Conservation (phyloP, 2,329 filamentous ascomycete genomes). For the Lasiodiplodia hormozganensis region DNA sequence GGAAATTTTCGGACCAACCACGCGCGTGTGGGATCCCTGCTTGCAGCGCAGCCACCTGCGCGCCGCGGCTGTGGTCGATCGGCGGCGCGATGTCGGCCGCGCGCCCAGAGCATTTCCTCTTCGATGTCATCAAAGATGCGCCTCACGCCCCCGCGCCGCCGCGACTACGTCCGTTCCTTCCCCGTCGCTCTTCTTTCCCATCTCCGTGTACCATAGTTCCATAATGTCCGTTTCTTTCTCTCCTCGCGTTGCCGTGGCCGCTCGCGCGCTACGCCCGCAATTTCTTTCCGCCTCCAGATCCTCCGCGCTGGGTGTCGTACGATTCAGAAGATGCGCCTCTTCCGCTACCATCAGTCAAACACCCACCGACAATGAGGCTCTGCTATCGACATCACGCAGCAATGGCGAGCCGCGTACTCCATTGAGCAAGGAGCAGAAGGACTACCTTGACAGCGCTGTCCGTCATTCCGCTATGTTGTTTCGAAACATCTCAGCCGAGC, state of each 20-base stretch:
- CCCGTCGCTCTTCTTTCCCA: neutral
- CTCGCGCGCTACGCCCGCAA: constrained; percentile 16
- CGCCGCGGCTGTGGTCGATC: constrained; percentile 17
- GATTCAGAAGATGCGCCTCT: constrained; percentile 18
- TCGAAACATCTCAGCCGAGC: constrained; percentile 4
- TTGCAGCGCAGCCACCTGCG: neutral
- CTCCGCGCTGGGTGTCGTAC: constrained; percentile 8
- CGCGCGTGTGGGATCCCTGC: constrained; percentile 1
- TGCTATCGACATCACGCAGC: neutral
- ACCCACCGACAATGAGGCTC: neutral
- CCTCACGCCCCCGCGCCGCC: neutral
- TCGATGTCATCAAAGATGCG: constrained; percentile 19
- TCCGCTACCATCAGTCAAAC: constrained; percentile 3
- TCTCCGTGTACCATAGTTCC: constrained; percentile 3
- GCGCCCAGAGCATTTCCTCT: constrained; percentile 9
- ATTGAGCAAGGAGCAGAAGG: constrained; percentile 41
- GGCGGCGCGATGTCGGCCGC: constrained; percentile 24
- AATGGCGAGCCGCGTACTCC: constrained; percentile 28
- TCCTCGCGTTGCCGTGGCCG: neutral
- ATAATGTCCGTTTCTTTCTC: constrained; percentile 6
- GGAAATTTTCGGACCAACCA: neutral
- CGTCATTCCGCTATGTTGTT: constrained; percentile 9
- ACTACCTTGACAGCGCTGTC: constrained; percentile 48
- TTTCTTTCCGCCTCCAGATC: constrained; percentile 5
- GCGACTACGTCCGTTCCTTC: neutral